Conservation (phyloP, 192 early-diverging fungal genomes). For the Umbelopsis sp. region DNA sequence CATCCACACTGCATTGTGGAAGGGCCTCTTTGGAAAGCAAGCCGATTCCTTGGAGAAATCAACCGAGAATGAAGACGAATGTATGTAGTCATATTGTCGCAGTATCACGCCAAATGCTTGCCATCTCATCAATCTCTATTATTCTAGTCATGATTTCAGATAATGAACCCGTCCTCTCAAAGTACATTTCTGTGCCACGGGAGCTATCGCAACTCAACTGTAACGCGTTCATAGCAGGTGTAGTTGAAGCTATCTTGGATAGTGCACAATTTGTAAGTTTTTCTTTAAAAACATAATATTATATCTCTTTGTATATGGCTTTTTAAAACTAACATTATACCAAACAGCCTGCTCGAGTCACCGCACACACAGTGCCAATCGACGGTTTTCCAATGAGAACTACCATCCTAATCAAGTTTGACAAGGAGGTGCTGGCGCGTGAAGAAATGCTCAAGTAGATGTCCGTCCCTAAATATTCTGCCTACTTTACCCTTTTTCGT, state of each 20-base stretch:
- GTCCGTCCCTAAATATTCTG: not conserved
- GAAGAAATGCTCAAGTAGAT: conserved; percentile 68
- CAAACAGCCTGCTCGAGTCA: conserved; percentile 78
- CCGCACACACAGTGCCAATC: conserved; percentile 88
- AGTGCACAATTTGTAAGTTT: conserved; percentile 85
- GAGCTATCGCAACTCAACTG: conserved; percentile 92
- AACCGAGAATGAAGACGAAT: conserved; percentile 97
- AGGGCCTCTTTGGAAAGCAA: conserved; percentile 91
- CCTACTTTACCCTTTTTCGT: not conserved
- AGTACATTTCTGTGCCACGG: conserved; percentile 92
- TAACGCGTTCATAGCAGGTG: conserved; percentile 93
- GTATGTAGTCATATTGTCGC: conserved; percentile 43
- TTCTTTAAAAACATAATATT: too few relatives aligned
- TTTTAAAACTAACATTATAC: not conserved
- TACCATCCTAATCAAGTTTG: conserved; percentile 96
- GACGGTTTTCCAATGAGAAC: conserved; percentile 88
- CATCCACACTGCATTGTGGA: conserved; percentile 95
- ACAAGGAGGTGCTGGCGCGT: conserved; percentile 74
- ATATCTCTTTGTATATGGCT: not conserved
- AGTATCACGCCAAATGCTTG: not conserved
- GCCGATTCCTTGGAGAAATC: conserved; percentile 96
- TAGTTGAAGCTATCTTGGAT: conserved; percentile 93
- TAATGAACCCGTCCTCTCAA: conserved; percentile 88
- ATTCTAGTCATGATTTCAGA: conserved; percentile 97
- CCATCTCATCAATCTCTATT: not conserved